Evolutionary conservation across 2,329 filamentous ascomycete species (phyloP), one percentile per base, ranked within the genome.

Genomic region (Immersiporthe knoxdaviesiana): DNA sequence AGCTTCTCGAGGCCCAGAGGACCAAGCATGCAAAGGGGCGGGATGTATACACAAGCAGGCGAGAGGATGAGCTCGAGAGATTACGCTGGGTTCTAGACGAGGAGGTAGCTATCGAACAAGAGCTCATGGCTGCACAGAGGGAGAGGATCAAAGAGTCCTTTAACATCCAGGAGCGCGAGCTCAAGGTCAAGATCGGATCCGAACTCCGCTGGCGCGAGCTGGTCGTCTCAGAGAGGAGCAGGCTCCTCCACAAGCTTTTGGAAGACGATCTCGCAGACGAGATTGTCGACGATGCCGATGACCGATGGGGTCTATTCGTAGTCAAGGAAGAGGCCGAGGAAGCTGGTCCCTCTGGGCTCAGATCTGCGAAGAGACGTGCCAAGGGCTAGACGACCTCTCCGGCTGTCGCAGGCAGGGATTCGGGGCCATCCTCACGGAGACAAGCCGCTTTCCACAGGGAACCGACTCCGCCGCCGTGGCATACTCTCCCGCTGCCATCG

Each of bases 181-280:
- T 80, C 32, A 70, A 71, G 52, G 77, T 72, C 64, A 78, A 77
- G 39, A 79, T 79, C 62, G 73, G 72, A 8, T 84, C 82, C 0
- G 84, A 88, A 77, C 75, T 78, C 68, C 78, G 76, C 68, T 88
- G 86, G 86, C 75, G 83, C 32, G 76, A 78, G 47, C 78, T 80
- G 56, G 81, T 86, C 3, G 71, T 81, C 6, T 74, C 79, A 7
- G 85, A 86, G 75, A 79, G 85, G 14, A 74, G 73, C 39, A 77
- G 75, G 50, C 74, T 86, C 72, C 75, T 88, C 61, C 75, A 70
- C 8, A 81, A 80, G 39, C 76, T 79, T 74, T 80, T 84, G 74
- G 66, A 72, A 18, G 76, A 79, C 2, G 84, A 86, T 76, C 75
- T 83, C 56, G 80, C 85, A 65, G 79, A 74, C 47, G 75, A 75